These are phyloP conservation scores for Fusarium mangiferae DNA, from an alignment of 2,329 filamentous ascomycete species.

Conservation along the genomic window DNA sequence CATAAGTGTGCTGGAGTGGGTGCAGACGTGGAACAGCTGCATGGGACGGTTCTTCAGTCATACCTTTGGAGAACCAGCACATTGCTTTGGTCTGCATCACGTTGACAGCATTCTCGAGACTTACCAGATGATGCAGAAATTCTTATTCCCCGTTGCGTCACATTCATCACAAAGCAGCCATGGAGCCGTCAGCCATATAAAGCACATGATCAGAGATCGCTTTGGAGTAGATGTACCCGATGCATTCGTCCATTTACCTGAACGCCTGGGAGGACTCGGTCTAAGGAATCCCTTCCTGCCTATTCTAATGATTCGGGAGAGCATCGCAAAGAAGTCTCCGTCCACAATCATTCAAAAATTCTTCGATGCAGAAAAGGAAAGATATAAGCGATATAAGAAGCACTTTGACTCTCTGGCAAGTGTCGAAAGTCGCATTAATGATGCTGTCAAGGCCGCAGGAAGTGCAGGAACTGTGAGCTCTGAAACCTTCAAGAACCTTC, in stretches of 20 bases:
- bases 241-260: background rate
- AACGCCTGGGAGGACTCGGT: background rate
- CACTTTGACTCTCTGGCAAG: background rate
- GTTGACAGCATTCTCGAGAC: background rate
- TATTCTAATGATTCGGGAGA: background rate
- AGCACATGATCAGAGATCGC: background rate
- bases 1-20: background rate
- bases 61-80: background rate
- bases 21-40: background rate
- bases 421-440: background rate
- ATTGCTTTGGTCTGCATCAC: background rate
- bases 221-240: background rate
- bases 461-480: background rate
- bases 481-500: background rate
- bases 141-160: background rate
- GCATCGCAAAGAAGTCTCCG: background rate
- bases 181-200: background rate
- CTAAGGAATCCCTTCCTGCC: background rate
- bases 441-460: background rate
- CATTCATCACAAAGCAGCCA: background rate
- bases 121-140: background rate
- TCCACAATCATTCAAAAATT: background rate
- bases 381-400: background rate
- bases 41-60: background rate
- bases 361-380: rapidly evolving